These are phyloP conservation scores for Yarrowia phangngaensis DNA, from an alignment of 805 yeast genomes.

Conservation along the genomic window DNA sequence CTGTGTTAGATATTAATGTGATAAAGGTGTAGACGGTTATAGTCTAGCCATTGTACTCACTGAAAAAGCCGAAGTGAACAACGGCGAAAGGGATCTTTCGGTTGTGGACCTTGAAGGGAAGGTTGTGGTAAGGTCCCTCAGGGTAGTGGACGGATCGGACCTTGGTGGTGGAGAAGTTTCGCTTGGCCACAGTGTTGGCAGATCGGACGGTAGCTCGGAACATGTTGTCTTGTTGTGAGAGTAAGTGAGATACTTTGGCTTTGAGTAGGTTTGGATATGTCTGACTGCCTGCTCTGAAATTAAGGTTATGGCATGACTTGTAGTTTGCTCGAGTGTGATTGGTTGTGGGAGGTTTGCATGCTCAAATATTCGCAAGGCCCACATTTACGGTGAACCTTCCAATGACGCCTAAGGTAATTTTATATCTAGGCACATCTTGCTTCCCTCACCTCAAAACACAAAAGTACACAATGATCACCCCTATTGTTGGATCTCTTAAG, in stretches of 20 bases:
- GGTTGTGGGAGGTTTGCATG: neutral
- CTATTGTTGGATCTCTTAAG: constrained; percentile 78
- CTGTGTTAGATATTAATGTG: constrained; percentile 35
- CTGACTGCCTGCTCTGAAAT: constrained; percentile 1
- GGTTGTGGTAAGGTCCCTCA: constrained; percentile 84
- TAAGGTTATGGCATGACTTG: constrained; percentile 23
- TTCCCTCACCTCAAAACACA: constrained; percentile 2
- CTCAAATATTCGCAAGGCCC: neutral
- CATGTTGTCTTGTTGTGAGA: constrained; percentile 2
- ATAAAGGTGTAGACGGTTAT: neutral
- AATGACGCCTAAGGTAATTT: neutral
- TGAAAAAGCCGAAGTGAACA: constrained; percentile 73
- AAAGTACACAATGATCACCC: constrained; percentile 55
- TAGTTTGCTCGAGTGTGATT: neutral
- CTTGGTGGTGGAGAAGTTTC: constrained; percentile 39
- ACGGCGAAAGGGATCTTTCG: constrained; percentile 86
- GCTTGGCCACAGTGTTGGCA: constrained; percentile 31
- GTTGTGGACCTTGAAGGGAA: constrained; percentile 92
- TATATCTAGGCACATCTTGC: constrained; percentile 1
- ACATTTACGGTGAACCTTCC: neutral
- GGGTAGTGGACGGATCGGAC: constrained; percentile 52
- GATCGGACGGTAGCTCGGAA: constrained; percentile 30
- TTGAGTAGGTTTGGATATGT: neutral
- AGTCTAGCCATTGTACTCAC: too few relatives aligned
- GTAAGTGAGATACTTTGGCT: neutral